phyloP scores from a whole-genome alignment of 2,329 filamentous ascomycete species.

The Xylaria digitata region DNA sequence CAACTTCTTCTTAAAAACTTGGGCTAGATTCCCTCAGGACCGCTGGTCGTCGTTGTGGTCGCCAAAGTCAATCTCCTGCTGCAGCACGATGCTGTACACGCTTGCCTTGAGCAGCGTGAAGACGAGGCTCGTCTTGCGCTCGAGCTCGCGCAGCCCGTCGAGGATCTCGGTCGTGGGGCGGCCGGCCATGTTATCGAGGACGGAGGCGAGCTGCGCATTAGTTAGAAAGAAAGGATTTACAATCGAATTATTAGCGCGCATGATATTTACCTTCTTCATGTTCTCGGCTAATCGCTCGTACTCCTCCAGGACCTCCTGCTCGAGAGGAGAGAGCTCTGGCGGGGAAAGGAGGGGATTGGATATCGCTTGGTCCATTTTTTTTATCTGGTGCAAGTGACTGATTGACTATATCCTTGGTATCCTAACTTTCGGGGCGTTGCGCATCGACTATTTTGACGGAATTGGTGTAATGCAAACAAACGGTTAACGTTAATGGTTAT shows the following conservation, averaged over 20 bases:
- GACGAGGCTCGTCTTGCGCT: constrained; percentile 93
- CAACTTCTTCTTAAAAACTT: neutral
- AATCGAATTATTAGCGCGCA: neutral
- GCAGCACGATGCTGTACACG: constrained; percentile 97
- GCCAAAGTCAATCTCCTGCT: constrained; percentile 91
- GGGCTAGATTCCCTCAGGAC: neutral
- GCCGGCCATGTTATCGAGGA: constrained; percentile 72
- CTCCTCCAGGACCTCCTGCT: constrained; percentile 95
- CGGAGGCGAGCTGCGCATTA: constrained; percentile 64
- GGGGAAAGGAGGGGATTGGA: constrained; percentile 48
- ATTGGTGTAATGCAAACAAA: neutral
- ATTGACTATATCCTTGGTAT: neutral
- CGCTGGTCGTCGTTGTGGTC: constrained; percentile 53
- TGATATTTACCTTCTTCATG: constrained; percentile 79
- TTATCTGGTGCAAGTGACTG: neutral
- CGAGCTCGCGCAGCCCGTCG: constrained; percentile 85
- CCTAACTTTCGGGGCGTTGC: no score
- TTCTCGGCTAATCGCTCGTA: constrained; percentile 89
- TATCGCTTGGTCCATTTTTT: constrained; percentile 35
- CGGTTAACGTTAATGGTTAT: no score
- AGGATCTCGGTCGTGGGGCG: constrained; percentile 84
- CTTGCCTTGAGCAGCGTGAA: constrained; percentile 97
- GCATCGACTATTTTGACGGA: neutral
- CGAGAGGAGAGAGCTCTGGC: constrained; percentile 77
- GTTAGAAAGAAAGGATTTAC: neutral